A percentile compares a stretch with the other conserved stretches of the same genome.
phyloP scores from a whole-genome alignment of 495 filamentous ascomycete genomes.

The Penicillium herquei region DNA sequence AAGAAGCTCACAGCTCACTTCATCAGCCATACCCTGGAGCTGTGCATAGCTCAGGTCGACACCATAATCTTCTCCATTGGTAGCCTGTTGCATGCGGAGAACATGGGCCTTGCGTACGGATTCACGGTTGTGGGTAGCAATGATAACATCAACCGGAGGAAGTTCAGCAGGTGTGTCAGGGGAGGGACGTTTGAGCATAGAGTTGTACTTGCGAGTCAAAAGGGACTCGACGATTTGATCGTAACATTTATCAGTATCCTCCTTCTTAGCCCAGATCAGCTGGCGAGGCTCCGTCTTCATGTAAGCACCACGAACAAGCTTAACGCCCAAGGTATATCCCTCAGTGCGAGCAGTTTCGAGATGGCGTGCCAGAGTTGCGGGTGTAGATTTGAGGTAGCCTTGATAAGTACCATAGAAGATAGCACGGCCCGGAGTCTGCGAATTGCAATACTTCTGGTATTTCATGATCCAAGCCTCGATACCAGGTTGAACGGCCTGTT shows the following conservation, averaged over 20 bases:
- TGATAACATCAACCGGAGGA: conserved; percentile 66
- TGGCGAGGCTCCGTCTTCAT: conserved; percentile 75
- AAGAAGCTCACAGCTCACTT: conserved; percentile 81
- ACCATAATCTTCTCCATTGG: conserved; percentile 37
- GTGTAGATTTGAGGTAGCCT: conserved; percentile 75
- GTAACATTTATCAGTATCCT: conserved; percentile 72
- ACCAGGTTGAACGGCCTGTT: conserved; percentile 73
- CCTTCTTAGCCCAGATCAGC: conserved; percentile 76
- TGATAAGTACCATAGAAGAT: conserved; percentile 79
- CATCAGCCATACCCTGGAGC: conserved; percentile 96
- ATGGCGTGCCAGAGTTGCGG: conserved; percentile 62
- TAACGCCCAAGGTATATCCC: conserved; percentile 79
- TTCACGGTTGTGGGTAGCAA: conserved; percentile 90
- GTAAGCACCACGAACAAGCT: conserved; percentile 92
- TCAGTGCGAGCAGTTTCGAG: conserved; percentile 63
- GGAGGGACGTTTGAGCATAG: conserved; percentile 42
- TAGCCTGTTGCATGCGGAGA: conserved; percentile 52
- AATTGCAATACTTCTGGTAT: conserved; percentile 80
- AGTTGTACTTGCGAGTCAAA: conserved; percentile 54
- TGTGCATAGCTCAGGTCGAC: conserved; percentile 80
- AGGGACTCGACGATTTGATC: conserved; percentile 59
- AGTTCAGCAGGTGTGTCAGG: conserved; percentile 42
- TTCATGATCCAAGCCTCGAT: conserved; percentile 82
- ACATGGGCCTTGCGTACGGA: conserved; percentile 70
- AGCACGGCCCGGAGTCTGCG: conserved; percentile 52